These are phyloP conservation scores for Citrus hindsii DNA, from an alignment of 345 rosid genomes.

Conservation along the genomic window DNA sequence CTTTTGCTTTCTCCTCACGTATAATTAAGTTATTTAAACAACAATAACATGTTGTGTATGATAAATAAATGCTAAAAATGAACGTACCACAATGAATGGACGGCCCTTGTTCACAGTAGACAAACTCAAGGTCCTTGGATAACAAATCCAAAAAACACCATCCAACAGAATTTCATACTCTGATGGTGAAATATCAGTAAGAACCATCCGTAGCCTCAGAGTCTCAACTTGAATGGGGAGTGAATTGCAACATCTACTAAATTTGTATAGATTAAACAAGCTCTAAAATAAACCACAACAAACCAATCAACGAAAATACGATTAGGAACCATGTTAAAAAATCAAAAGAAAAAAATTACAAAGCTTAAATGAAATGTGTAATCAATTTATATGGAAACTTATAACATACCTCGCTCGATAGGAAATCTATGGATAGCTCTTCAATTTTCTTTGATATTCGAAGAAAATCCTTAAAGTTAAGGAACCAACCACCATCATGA, in stretches of 20 bases:
- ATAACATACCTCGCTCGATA: background rate
- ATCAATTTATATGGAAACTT: background rate
- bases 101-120: background rate
- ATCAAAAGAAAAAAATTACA: background rate
- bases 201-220: background rate
- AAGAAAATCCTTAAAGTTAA: background rate
- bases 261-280: background rate
- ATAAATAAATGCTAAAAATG: background rate
- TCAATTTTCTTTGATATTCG: background rate
- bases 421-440: background rate
- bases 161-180: background rate
- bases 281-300: background rate
- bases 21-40: no score
- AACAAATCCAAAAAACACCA: background rate
- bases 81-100: background rate
- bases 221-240: background rate
- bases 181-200: background rate
- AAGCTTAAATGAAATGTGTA: background rate
- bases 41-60: no score
- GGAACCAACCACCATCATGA: background rate
- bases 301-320: background rate
- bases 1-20: no score
- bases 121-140: background rate
- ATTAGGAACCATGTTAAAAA: background rate
- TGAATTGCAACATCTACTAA: background rate